phyloP scores from a whole-genome alignment of 306 rosid genomes.

The Cicer arietinum region DNA sequence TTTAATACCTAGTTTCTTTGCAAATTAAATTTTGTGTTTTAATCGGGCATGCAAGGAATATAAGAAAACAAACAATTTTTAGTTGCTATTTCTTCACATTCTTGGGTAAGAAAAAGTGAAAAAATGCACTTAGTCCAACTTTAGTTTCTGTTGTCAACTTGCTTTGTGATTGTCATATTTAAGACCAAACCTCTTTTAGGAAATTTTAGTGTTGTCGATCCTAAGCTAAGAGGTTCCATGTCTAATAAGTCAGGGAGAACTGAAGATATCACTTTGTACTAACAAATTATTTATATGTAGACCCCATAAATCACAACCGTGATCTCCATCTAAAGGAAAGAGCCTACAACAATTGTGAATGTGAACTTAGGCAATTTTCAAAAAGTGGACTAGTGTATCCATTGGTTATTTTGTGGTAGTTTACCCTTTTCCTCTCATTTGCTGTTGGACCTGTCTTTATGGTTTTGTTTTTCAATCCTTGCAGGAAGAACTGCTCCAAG shows the following conservation, averaged over 20 bases:
- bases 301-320: neutral
- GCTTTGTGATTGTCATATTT: slow-evolving; percentile 7
- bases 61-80: slow-evolving; percentile 11
- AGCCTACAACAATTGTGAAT: slow-evolving; percentile 1
- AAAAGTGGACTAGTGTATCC: neutral
- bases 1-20: neutral
- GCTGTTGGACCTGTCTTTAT: slow-evolving; percentile 33
- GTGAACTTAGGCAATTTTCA: neutral
- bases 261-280: slow-evolving; percentile 9
- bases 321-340: slow-evolving; percentile 5
- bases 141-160: slow-evolving; percentile 14
- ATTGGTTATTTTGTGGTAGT: neutral
- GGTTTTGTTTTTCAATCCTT: slow-evolving; percentile 40
- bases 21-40: slow-evolving; percentile 26
- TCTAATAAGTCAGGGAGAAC: slow-evolving; percentile 10
- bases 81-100: slow-evolving; percentile 27
- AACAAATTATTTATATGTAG: neutral
- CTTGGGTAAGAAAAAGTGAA: slow-evolving; percentile 6
- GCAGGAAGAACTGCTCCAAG: slow-evolving; percentile 96
- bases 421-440: slow-evolving; percentile 25
- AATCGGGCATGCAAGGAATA: neutral
- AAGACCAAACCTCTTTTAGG: neutral
- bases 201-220: slow-evolving; percentile 21
- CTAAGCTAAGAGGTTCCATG: neutral
- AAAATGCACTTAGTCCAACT: slow-evolving; percentile 4